Percentiles rank a stretch among this genome's conserved stretches.
Evolutionary conservation across 106 monocot genomes (phyloP).

Genomic region (Hemerocallis citrina): DNA sequence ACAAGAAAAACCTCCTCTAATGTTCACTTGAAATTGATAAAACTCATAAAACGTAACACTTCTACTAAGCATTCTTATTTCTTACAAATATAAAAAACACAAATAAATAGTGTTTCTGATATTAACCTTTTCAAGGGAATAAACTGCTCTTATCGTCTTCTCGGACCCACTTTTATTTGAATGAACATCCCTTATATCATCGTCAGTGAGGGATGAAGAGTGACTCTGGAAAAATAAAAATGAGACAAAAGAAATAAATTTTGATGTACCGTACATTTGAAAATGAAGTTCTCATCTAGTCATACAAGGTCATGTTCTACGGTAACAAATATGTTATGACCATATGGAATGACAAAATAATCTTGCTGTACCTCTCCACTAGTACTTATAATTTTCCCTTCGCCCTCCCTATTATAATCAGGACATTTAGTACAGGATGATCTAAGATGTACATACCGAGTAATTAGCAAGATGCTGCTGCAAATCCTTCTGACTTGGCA

Average conservation of each 20-base stretch:
- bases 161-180: conserved; percentile 28
- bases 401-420: no score
- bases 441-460: conserved; percentile 29
- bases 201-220: conserved; percentile 74
- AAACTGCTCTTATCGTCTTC: conserved; percentile 58
- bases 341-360: no score
- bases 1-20: not conserved
- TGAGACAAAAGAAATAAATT: not conserved
- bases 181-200: conserved; percentile 40
- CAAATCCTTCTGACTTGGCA: conserved; percentile 50
- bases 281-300: no score
- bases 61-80: no score
- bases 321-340: no score
- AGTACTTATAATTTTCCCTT: no score
- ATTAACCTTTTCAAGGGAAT: conserved; percentile 41
- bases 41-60: not conserved
- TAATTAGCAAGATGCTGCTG: conserved; percentile 35
- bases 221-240: conserved; percentile 72
- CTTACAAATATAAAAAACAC: no score
- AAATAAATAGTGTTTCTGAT: not conserved
- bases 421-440: no score
- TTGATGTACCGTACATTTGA: no score
- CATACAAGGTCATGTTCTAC: no score
- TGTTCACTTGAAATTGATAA: not conserved
- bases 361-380: no score